These are phyloP conservation scores for Neonothopanus nambi DNA, from an alignment of 1,284 basidiomycete species.

Conservation along the genomic window DNA sequence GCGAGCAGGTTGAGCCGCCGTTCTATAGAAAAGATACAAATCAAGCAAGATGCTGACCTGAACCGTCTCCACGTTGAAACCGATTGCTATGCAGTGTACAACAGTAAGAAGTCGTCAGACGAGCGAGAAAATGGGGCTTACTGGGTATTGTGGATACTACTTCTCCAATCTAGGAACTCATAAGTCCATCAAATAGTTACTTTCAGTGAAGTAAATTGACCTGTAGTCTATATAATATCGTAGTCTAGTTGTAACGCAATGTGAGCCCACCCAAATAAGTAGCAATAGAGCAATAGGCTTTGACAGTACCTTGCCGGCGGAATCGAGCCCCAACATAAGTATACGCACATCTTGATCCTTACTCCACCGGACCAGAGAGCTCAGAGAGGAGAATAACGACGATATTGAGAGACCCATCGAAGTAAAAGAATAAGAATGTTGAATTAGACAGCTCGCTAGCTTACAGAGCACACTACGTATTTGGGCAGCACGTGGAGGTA, in stretches of 20 bases:
- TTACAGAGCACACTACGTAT: too few species aligned
- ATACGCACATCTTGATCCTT: constrained; percentile 94
- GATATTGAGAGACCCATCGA: constrained; percentile 84
- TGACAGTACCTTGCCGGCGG: constrained; percentile 77
- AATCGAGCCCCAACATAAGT: constrained; percentile 91
- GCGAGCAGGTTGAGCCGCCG: constrained; percentile 15
- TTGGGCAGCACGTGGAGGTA: too few species aligned
- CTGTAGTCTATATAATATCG: constrained; percentile 93
- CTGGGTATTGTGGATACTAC: constrained; percentile 99
- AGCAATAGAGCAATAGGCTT: constrained; percentile 11
- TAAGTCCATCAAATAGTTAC: constrained; percentile 9
- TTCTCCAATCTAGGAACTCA: constrained; percentile 82
- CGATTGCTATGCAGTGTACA: constrained; percentile 69
- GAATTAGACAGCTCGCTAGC: too few species aligned
- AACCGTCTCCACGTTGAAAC: constrained; percentile 99
- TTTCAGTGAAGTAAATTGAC: constrained; percentile 36
- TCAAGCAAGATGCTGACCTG: constrained; percentile 45
- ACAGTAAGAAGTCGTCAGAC: constrained; percentile 12
- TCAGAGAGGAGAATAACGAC: constrained; percentile 73
- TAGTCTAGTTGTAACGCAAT: constrained; percentile 57
- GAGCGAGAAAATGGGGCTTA: constrained; percentile 40
- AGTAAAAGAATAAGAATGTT: background rate
- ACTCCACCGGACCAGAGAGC: constrained; percentile 84
- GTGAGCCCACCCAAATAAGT: constrained; percentile 11
- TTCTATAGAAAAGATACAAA: constrained; percentile 8